Percentiles rank a stretch among this genome's conserved stretches.
phyloP scores from a whole-genome alignment of 75 land plant genomes.

The Selaginella tamariscina region DNA sequence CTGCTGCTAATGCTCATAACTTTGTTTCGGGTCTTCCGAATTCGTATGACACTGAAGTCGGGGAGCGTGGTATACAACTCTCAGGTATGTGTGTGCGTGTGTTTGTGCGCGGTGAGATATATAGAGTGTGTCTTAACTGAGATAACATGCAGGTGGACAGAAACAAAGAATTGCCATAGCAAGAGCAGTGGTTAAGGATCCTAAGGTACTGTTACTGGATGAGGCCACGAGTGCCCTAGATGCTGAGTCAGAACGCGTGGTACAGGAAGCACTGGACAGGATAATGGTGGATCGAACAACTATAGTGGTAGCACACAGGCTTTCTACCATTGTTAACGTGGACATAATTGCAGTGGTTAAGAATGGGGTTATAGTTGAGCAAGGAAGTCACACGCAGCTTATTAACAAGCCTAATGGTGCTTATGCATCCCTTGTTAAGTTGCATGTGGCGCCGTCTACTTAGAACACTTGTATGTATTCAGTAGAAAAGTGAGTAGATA shows the following conservation, averaged over 20 bases:
- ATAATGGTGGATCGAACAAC: constrained; percentile 6
- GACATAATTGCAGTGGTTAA: background rate
- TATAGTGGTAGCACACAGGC: background rate
- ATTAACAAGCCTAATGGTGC: background rate
- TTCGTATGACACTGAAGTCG: background rate
- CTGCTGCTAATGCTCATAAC: background rate
- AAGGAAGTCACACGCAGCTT: background rate
- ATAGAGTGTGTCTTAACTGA: no score
- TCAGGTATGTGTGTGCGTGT: no score
- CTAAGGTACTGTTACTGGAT: background rate
- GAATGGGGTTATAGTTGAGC: constrained; percentile 4
- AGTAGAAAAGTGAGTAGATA: no score
- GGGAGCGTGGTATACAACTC: constrained; percentile 5
- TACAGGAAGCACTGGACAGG: constrained; percentile 7
- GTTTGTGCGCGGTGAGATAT: no score
- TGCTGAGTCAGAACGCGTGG: constrained; percentile 8
- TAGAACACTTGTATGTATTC: background rate
- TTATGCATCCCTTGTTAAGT: constrained; percentile 6
- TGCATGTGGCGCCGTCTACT: background rate
- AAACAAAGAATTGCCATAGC: constrained; percentile 11
- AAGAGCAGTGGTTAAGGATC: background rate
- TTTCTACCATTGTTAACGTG: background rate
- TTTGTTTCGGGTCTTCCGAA: background rate
- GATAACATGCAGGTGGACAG: no score
- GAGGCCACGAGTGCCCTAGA: constrained; percentile 10